These are phyloP conservation scores for Suaeda aralocaspica DNA, from an alignment of 148 eudicot genomes.

Conservation along the genomic window DNA sequence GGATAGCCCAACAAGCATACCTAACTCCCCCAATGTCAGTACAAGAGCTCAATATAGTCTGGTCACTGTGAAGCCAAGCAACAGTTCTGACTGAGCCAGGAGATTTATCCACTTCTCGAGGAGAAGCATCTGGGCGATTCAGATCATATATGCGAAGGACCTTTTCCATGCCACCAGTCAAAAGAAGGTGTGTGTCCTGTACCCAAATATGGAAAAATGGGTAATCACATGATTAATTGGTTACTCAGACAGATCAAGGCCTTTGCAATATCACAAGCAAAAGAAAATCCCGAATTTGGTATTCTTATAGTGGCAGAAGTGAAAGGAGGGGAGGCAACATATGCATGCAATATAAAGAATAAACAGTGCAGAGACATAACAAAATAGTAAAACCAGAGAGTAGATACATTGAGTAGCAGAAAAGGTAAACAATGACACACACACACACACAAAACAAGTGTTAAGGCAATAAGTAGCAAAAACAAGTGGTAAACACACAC, in stretches of 20 bases:
- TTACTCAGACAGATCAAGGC: conserved; percentile 5
- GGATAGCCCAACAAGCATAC: conserved; percentile 30
- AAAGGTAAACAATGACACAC: too few species aligned
- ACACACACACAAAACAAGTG: too few species aligned
- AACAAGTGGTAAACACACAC: too few species aligned
- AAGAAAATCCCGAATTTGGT: background rate
- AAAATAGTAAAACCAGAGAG: background rate
- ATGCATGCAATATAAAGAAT: background rate
- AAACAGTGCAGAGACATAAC: background rate
- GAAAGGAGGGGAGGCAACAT: background rate
- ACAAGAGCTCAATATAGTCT: conserved; percentile 84
- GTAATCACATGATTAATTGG: background rate
- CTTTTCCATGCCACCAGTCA: conserved; percentile 95
- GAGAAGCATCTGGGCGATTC: conserved; percentile 85
- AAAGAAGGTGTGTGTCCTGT: conserved; percentile 64
- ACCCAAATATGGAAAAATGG: conserved; percentile 7
- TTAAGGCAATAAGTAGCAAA: too few species aligned
- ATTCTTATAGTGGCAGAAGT: background rate
- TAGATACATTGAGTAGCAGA: background rate
- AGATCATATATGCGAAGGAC: conserved; percentile 80
- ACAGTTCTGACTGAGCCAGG: conserved; percentile 94
- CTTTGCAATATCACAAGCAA: background rate
- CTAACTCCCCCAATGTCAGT: conserved; percentile 90
- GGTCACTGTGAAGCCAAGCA: conserved; percentile 93
- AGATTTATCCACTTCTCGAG: conserved; percentile 82